These are phyloP conservation scores for Xylaria telfairii DNA, from an alignment of 495 filamentous ascomycete species.

Conservation along the genomic window DNA sequence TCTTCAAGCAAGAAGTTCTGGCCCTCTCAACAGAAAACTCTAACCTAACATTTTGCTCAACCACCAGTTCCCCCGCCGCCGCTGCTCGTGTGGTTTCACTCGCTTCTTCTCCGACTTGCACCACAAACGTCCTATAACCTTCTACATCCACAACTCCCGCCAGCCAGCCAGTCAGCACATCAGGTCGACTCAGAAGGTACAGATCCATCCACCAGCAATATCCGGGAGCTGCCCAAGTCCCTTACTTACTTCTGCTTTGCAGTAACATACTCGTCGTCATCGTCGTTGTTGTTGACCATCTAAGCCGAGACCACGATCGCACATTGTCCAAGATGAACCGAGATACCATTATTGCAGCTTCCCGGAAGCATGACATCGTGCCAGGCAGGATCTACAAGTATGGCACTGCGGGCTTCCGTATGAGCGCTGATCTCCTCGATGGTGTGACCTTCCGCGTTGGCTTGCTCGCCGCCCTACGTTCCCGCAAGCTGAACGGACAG, in stretches of 20 bases:
- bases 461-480: constrained; percentile 87
- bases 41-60: neutral
- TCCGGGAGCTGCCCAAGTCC: neutral
- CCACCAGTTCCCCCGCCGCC: neutral
- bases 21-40: neutral
- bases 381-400: constrained; percentile 81
- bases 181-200: neutral
- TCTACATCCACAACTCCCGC: neutral
- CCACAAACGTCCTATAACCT: no score
- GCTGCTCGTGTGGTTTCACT: neutral
- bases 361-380: constrained; percentile 71
- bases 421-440: constrained; percentile 73
- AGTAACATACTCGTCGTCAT: neutral
- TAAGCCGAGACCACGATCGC: neutral
- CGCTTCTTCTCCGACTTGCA: constrained; percentile 6
- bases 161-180: neutral
- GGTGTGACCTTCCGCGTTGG: constrained; percentile 91
- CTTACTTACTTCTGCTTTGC: neutral
- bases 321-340: constrained; percentile 41
- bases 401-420: constrained; percentile 85
- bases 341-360: constrained; percentile 62
- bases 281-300: neutral
- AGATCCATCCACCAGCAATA: neutral
- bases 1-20: neutral
- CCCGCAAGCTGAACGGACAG: constrained; percentile 83